A percentile compares a stretch with the other conserved stretches of the same genome.
These are phyloP conservation scores for Myriosclerotinia duriaeana DNA, from an alignment of 2,329 filamentous ascomycete species.

Conservation along the genomic window DNA sequence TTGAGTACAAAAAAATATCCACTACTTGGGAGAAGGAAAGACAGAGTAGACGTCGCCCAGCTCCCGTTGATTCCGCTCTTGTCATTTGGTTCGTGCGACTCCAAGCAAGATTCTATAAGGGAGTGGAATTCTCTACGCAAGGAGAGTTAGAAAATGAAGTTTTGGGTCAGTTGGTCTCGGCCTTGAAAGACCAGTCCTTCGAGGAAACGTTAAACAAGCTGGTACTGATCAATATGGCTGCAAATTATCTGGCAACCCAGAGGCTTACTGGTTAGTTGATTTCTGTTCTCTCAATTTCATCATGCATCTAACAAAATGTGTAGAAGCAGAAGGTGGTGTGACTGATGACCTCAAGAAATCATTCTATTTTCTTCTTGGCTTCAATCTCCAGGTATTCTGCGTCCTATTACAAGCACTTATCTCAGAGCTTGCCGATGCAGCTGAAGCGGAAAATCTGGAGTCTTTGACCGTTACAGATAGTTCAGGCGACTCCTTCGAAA, in stretches of 20 bases:
- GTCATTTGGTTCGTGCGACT: conserved; percentile 81
- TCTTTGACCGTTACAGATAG: conserved; percentile 44
- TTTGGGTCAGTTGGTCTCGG: conserved; percentile 70
- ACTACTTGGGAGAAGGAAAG: conserved; percentile 57
- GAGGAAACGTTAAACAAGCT: conserved; percentile 72
- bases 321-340: conserved; percentile 45
- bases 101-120: conserved; percentile 81
- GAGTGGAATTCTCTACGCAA: conserved; percentile 70
- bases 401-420: conserved; percentile 68
- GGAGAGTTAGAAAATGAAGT: conserved; percentile 85
- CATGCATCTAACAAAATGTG: not conserved
- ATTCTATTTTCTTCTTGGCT: conserved; percentile 66
- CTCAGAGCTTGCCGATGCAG: conserved; percentile 61
- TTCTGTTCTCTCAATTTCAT: not conserved
- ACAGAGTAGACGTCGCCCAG: conserved; percentile 34
- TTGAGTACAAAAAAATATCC: conserved; percentile 71
- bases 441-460: conserved; percentile 45
- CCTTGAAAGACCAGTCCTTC: conserved; percentile 67
- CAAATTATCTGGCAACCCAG: conserved; percentile 69
- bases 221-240: conserved; percentile 80
- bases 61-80: conserved; percentile 53
- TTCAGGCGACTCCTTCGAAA: conserved; percentile 45
- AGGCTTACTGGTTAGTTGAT: conserved; percentile 55
- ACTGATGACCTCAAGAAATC: conserved; percentile 42
- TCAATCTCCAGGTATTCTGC: conserved; percentile 77